Percentiles rank a stretch among this genome's conserved stretches.
Evolutionary conservation across 2,329 filamentous ascomycete species (phyloP).

Genomic region (Colletotrichum paranaense): DNA sequence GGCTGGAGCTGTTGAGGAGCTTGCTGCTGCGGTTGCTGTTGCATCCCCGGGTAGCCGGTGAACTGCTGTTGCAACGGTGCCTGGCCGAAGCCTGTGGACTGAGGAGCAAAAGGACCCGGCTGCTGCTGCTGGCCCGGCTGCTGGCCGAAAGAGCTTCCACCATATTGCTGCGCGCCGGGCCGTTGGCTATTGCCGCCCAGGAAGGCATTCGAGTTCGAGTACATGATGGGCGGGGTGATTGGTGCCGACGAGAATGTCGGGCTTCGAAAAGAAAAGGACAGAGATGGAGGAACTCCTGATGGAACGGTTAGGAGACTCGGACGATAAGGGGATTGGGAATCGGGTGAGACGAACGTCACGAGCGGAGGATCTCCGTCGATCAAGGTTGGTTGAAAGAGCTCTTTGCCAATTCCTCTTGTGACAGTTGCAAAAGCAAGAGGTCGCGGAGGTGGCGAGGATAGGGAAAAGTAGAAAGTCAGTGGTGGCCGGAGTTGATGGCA

Average conservation of each 20-base stretch:
- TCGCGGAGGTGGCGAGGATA: background rate
- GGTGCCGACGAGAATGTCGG: slow-evolving; percentile 23
- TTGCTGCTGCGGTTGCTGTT: slow-evolving; percentile 72
- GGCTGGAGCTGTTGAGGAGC: slow-evolving; percentile 64
- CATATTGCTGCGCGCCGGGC: slow-evolving; percentile 72
- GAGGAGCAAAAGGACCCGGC: slow-evolving; percentile 65
- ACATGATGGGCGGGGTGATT: slow-evolving; percentile 69
- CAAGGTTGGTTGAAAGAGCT: background rate
- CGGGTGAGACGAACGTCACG: slow-evolving; percentile 4
- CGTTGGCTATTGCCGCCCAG: slow-evolving; percentile 83
- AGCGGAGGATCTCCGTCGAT: slow-evolving; percentile 26
- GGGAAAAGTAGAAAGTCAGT: background rate
- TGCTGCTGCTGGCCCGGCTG: slow-evolving; percentile 59
- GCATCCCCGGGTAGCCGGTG: slow-evolving; percentile 69
- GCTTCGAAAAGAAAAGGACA: slow-evolving; percentile 7
- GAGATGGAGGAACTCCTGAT: slow-evolving; percentile 11
- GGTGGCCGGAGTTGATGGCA: slow-evolving; percentile 23
- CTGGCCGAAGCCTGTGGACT: slow-evolving; percentile 71
- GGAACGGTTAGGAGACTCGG: slow-evolving; percentile 16
- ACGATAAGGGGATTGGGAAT: slow-evolving; percentile 6
- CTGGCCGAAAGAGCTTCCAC: slow-evolving; percentile 60
- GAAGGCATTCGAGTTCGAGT: slow-evolving; percentile 88
- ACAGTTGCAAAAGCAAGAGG: background rate
- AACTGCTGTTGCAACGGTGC: slow-evolving; percentile 67
- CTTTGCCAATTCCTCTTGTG: background rate